phyloP scores from a whole-genome alignment of 805 yeast genomes.

The Wickerhamiella parazyma region DNA sequence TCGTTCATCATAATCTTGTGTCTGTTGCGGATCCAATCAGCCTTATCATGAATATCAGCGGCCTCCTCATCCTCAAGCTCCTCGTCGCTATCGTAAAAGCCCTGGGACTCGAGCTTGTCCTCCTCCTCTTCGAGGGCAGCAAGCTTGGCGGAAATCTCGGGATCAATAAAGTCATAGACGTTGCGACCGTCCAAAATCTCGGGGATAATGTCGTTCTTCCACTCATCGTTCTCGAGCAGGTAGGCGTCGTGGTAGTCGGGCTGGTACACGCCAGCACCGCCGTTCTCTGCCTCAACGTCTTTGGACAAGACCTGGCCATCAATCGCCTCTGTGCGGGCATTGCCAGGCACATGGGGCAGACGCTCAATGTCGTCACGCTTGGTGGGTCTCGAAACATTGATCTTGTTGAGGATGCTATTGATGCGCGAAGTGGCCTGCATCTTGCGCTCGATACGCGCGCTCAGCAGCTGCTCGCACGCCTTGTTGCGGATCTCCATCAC shows the following conservation, averaged over 20 bases:
- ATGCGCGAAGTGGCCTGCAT: slow-evolving; percentile 86
- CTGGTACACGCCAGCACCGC: slow-evolving; percentile 98
- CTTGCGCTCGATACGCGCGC: slow-evolving; percentile 93
- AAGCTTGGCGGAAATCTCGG: slow-evolving; percentile 85
- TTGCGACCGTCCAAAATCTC: slow-evolving; percentile 92
- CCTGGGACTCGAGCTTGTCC: slow-evolving; percentile 82
- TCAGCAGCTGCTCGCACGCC: slow-evolving; percentile 92
- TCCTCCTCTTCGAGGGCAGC: slow-evolving; percentile 96
- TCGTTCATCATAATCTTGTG: slow-evolving; percentile 88
- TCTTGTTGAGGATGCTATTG: slow-evolving; percentile 78
- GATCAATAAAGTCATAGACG: slow-evolving; percentile 93
- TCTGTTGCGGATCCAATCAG: slow-evolving; percentile 88
- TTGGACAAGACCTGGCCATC: slow-evolving; percentile 49
- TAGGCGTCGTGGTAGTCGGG: slow-evolving; percentile 87
- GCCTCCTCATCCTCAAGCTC: slow-evolving; percentile 48
- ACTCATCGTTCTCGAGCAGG: slow-evolving; percentile 83
- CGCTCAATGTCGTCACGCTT: slow-evolving; percentile 72
- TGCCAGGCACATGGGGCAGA: slow-evolving; percentile 71
- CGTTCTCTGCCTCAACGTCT: slow-evolving; percentile 86
- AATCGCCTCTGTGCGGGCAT: slow-evolving; percentile 62
- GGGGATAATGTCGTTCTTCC: slow-evolving; percentile 97
- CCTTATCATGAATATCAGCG: slow-evolving; percentile 68
- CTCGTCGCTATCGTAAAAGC: slow-evolving; percentile 87
- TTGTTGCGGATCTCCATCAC: slow-evolving; percentile 91
- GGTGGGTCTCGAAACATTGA: slow-evolving; percentile 85